Base-by-base conservation (phyloP, 345 rosid genomes). In the Erodium maritimum region DNA sequence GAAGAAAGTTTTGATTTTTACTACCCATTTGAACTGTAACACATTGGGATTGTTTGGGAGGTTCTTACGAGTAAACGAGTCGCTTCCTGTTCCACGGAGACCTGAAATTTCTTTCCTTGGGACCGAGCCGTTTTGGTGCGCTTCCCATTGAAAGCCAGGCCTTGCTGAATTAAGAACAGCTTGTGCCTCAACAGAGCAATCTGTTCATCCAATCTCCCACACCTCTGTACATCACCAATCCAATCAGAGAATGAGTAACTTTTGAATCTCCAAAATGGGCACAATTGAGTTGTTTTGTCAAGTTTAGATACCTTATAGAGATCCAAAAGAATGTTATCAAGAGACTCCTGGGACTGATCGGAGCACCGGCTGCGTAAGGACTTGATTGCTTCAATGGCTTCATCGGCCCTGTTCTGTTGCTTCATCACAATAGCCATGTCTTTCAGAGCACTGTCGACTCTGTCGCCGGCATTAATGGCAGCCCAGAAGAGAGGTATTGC, bases 31-130 rank as follows among this genome's bases (percentile, higher is more conserved):
- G 8, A 29, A 29, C 9, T 29, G 8, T 29, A 29, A 5, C 9
- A 29, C 37, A 29, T 11, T 5, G 37, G 5, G 9, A 29, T 1
- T 1, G 37, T 29, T 29, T 1, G n/a, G n/a, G n/a, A n/a, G n/a
- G 37, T 29, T 48, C 74, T 71, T 57, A 91, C 97, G 78, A 93
- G 70, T 59, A 93, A 66, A 13, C 96, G 69, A 34, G 95, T 93
- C 19, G 96, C 99, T 79, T 93, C 99, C 75, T 93, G 96, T 48
- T 87, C 96, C 10, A 89, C 91, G 1, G 96, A 93, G 69, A 93
- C 99, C 69, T 93, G 96, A 60, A 93, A 87, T 22, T 93, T 93
- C 75, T 89, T 93, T 34, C 96, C 99, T 17, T 89, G 99, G 66
- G 99, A 93, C 21, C 99, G 67, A 11, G 99, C 99, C 8, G 96